Evolutionary conservation across 805 yeast species (phyloP).

Genomic region (Nakazawaea laoshanensis): DNA sequence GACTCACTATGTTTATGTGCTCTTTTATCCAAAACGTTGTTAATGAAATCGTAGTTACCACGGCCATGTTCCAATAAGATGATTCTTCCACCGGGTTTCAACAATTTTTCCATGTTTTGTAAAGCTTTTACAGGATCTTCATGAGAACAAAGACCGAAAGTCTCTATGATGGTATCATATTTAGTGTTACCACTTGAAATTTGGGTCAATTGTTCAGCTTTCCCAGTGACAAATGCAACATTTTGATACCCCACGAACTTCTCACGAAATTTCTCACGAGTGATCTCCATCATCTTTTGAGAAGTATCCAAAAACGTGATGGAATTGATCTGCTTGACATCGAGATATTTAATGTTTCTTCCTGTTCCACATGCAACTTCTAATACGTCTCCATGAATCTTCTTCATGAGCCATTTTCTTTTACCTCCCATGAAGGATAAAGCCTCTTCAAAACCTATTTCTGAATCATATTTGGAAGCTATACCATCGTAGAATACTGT

Average conservation of each 20-base stretch:
- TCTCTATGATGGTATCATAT: constrained; percentile 88
- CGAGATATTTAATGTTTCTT: constrained; percentile 72
- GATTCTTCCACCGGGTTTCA: constrained; percentile 87
- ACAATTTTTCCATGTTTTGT: constrained; percentile 57
- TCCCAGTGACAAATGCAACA: constrained; percentile 85
- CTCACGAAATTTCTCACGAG: constrained; percentile 64
- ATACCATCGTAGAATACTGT: constrained; percentile 69
- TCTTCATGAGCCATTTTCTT: constrained; percentile 75
- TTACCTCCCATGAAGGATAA: constrained; percentile 50
- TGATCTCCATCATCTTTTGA: constrained; percentile 71
- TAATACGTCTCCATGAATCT: constrained; percentile 78
- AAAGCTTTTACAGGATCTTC: constrained; percentile 84
- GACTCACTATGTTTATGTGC: constrained; percentile 76
- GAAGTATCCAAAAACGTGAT: constrained; percentile 86
- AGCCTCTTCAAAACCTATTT: constrained; percentile 67
- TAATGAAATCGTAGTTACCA: constrained; percentile 70
- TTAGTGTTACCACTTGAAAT: constrained; percentile 36
- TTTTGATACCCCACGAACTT: constrained; percentile 57
- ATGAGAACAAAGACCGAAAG: constrained; percentile 94
- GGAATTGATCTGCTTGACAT: constrained; percentile 52
- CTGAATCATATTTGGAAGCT: constrained; percentile 76
- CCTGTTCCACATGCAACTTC: constrained; percentile 98
- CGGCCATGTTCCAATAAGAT: constrained; percentile 90
- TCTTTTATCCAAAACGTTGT: constrained; percentile 70
- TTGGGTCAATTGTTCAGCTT: constrained; percentile 70